Evolutionary conservation across 176 grass and related monocot genomes (phyloP).

Genomic region (Zea mays): DNA sequence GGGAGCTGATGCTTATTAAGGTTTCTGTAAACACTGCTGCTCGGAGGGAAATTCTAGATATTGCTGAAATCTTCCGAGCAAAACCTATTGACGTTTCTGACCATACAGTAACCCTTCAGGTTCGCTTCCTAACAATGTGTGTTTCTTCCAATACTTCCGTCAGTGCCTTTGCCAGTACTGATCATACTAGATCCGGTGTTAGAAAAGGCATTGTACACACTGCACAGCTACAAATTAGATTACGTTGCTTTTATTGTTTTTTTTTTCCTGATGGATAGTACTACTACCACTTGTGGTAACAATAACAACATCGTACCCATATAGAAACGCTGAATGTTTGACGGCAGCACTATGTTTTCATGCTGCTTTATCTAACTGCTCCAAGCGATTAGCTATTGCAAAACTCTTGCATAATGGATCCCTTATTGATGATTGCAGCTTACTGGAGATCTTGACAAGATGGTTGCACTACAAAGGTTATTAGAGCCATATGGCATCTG

Average conservation of each 20-base stretch:
- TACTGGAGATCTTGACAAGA: slow-evolving; percentile 86
- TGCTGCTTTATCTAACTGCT: neutral
- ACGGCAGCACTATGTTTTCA: slow-evolving; percentile 5
- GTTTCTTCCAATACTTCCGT: neutral
- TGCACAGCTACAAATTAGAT: neutral
- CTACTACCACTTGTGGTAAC: neutral
- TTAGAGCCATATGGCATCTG: slow-evolving; percentile 95
- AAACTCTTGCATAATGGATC: slow-evolving; percentile 24
- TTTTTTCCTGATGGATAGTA: neutral
- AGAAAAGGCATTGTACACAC: neutral
- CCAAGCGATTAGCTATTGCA: slow-evolving; percentile 5
- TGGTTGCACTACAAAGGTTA: slow-evolving; percentile 90
- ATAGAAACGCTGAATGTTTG: slow-evolving; percentile 1
- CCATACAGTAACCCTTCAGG: slow-evolving; percentile 93
- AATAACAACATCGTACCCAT: neutral
- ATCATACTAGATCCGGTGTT: neutral
- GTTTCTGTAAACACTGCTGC: slow-evolving; percentile 83
- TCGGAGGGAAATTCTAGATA: slow-evolving; percentile 89
- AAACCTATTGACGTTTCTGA: slow-evolving; percentile 89
- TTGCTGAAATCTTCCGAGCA: slow-evolving; percentile 88
- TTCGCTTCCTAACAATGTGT: slow-evolving; percentile 32
- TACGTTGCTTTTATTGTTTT: neutral
- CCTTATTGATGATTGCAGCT: slow-evolving; percentile 58
- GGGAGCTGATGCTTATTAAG: slow-evolving; percentile 97
- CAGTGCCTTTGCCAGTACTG: neutral